These are phyloP conservation scores for Beauveria medogensis DNA, from an alignment of 2,329 filamentous ascomycete species.

Conservation along the genomic window DNA sequence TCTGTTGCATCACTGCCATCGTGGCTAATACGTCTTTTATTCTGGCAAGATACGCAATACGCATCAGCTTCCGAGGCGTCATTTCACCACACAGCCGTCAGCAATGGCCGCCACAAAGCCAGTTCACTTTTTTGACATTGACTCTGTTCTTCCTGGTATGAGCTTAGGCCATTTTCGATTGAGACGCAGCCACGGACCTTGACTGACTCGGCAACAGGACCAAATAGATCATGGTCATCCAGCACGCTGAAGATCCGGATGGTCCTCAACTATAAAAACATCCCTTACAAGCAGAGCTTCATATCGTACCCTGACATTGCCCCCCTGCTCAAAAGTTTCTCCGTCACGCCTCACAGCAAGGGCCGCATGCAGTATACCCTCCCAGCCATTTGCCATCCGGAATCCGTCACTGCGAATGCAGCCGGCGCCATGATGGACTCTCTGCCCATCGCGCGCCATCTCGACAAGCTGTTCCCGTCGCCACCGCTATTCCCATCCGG, in stretches of 20 bases:
- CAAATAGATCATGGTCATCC: neutral
- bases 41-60: too few species aligned
- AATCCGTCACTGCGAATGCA: neutral
- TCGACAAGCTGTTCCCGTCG: neutral
- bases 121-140: neutral
- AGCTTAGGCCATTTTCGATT: fast-evolving
- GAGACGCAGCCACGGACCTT: too few species aligned
- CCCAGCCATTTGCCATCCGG: neutral
- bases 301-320: neutral
- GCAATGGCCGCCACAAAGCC: neutral
- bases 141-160: neutral
- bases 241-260: neutral
- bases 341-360: neutral
- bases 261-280: neutral
- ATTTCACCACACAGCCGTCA: neutral
- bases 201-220: neutral
- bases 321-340: neutral
- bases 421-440: neutral
- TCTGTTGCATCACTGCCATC: too few species aligned
- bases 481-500: neutral
- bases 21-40: too few species aligned
- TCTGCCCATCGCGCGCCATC: neutral
- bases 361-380: neutral
- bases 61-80: too few species aligned
- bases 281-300: neutral